These are phyloP conservation scores for Mycogone perniciosa DNA, from an alignment of 2,329 filamentous ascomycete genomes.

Conservation along the genomic window DNA sequence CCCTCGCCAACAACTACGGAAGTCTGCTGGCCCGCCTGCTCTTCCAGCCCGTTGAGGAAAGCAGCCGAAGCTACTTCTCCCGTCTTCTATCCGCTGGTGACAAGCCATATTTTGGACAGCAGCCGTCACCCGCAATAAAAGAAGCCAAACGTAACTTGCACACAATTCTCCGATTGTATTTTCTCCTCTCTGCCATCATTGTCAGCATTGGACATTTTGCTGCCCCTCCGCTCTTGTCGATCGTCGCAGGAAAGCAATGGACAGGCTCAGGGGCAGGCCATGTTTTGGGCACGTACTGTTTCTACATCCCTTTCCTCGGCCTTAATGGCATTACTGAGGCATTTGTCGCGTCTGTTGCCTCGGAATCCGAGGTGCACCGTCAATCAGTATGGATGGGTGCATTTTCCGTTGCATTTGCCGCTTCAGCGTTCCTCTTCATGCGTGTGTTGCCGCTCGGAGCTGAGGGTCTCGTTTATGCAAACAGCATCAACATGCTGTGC, in stretches of 20 bases:
- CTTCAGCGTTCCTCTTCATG: constrained; percentile 69
- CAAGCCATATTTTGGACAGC: constrained; percentile 12
- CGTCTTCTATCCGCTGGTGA: constrained; percentile 52
- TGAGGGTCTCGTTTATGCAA: constrained; percentile 75
- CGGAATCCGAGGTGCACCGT: constrained; percentile 61
- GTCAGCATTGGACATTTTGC: constrained; percentile 67
- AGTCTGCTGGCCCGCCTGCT: constrained; percentile 80
- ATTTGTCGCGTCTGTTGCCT: constrained; percentile 84
- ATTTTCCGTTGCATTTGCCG: constrained; percentile 72
- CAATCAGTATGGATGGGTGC: constrained; percentile 80
- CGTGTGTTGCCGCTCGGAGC: constrained; percentile 65
- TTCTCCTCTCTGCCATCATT: constrained; percentile 63
- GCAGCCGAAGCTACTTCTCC: constrained; percentile 82
- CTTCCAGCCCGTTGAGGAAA: constrained; percentile 94
- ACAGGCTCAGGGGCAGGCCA: constrained; percentile 62
- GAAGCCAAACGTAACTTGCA: constrained; percentile 49
- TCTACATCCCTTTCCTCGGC: constrained; percentile 88
- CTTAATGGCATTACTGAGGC: constrained; percentile 88
- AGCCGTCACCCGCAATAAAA: constrained; percentile 24
- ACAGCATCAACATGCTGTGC: constrained; percentile 82
- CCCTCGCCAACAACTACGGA: constrained; percentile 90
- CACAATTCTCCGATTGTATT: constrained; percentile 65
- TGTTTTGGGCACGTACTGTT: constrained; percentile 76
- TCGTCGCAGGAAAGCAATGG: constrained; percentile 77
- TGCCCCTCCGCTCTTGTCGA: constrained; percentile 63